Conservation (phyloP, 1,284 basidiomycete species). For the Neotropicomus parvogracilis region DNA sequence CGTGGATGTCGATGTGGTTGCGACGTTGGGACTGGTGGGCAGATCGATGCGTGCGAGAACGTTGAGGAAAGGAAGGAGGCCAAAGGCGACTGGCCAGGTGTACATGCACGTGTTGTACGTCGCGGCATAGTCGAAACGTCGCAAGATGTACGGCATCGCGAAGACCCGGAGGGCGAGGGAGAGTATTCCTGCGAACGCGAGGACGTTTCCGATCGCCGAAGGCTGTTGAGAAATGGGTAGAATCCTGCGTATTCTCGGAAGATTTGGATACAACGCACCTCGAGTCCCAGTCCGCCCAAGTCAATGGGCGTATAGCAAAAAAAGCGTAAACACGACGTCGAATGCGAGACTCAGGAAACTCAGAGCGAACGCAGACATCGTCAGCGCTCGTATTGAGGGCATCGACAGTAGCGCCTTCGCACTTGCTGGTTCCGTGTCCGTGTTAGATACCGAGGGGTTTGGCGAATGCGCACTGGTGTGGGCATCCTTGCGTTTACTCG, state of each 20-base stretch:
- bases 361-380: slow-evolving; percentile 20
- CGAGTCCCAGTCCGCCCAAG: slow-evolving; percentile 19
- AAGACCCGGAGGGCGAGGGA: slow-evolving; percentile 15
- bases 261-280: slow-evolving; percentile 9
- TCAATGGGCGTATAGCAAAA: slow-evolving; percentile 21
- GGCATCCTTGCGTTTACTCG: slow-evolving; percentile 14
- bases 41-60: slow-evolving; percentile 6
- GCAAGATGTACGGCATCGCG: slow-evolving; percentile 21
- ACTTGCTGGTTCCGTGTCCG: neutral
- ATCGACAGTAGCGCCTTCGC: slow-evolving; percentile 12
- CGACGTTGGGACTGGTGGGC: neutral
- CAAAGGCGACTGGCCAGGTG: slow-evolving; percentile 19
- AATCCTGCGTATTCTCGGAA: too few relatives aligned
- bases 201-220: slow-evolving; percentile 15
- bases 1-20: neutral
- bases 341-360: slow-evolving; percentile 20
- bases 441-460: neutral
- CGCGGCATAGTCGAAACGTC: slow-evolving; percentile 18
- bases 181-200: slow-evolving; percentile 17
- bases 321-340: slow-evolving; percentile 21
- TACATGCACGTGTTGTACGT: slow-evolving; percentile 24
- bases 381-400: slow-evolving; percentile 21
- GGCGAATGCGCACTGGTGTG: neutral
- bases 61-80: slow-evolving; percentile 19
- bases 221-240: slow-evolving; percentile 10